Percentiles rank a stretch among this genome's conserved stretches.
Evolutionary conservation across 2,329 filamentous ascomycete genomes (phyloP).

Genomic region (Thielaviopsis populi): DNA sequence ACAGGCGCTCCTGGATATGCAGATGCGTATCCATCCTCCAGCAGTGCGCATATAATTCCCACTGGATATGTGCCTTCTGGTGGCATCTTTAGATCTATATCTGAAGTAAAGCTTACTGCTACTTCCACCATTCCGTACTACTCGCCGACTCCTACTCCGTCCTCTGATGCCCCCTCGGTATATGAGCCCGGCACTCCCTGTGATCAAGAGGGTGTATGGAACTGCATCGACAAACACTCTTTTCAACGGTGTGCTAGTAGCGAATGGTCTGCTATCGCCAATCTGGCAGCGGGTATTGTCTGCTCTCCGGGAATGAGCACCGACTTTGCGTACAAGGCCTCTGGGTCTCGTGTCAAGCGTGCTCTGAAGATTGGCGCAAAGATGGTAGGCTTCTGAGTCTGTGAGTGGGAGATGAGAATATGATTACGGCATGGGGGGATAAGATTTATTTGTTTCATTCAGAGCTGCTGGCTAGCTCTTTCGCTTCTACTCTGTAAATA

Average conservation of each 20-base stretch:
- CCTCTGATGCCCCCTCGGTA: conserved; percentile 13
- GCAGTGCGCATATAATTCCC: no score
- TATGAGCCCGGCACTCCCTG: conserved; percentile 19
- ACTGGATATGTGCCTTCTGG: conserved; percentile 22
- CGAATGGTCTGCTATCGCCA: conserved; percentile 31
- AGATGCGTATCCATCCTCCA: background rate
- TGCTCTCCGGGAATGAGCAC: conserved; percentile 29
- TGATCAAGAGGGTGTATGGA: conserved; percentile 35
- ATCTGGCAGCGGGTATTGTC: conserved; percentile 31
- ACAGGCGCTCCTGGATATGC: background rate
- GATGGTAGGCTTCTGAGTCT: conserved; percentile 16
- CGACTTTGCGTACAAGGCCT: conserved; percentile 18
- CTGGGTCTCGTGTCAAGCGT: conserved; percentile 16
- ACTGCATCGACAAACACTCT: conserved; percentile 35
- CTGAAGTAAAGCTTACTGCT: conserved; percentile 19
- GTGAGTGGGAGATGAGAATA: background rate
- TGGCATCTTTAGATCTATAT: conserved; percentile 29
- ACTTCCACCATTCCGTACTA: background rate
- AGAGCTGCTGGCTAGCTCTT: background rate
- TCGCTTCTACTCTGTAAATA: background rate
- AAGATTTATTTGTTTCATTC: background rate
- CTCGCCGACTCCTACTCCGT: background rate
- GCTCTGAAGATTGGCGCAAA: conserved; percentile 18
- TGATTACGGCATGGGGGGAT: background rate
- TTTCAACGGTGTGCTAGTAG: conserved; percentile 43